Conservation (phyloP, 75 land plant species). For the Ceratopteris richardii region DNA sequence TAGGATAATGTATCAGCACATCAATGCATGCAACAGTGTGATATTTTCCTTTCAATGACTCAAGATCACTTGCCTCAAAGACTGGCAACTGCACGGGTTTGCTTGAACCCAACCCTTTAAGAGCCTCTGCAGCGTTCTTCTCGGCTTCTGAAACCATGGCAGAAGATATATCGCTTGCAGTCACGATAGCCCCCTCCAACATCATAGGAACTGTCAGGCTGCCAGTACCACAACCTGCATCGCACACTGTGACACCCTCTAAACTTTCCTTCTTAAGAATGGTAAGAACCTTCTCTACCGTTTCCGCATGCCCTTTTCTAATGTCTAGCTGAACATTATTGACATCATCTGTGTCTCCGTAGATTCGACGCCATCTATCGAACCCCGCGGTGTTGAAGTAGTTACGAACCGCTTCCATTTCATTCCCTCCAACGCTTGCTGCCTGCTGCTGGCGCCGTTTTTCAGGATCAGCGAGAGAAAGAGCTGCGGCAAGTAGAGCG, state of each 20-base stretch:
- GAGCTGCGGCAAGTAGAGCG: conserved; percentile 77
- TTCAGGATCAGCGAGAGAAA: conserved; percentile 85
- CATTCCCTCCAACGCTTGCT: conserved; percentile 75
- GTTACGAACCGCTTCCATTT: conserved; percentile 81
- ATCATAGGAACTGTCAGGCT: conserved; percentile 77
- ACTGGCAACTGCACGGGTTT: conserved; percentile 25
- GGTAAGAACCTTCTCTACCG: conserved; percentile 65
- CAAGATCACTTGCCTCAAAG: conserved; percentile 83
- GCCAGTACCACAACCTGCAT: conserved; percentile 98
- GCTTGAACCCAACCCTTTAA: conserved; percentile 1
- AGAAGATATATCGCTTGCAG: conserved; percentile 90
- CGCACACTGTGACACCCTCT: conserved; percentile 66
- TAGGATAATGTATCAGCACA: conserved; percentile 95
- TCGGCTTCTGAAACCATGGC: conserved; percentile 93
- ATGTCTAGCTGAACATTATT: conserved; percentile 89
- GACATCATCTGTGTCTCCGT: conserved; percentile 84
- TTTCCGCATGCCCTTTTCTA: conserved; percentile 84
- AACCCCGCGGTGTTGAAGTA: conserved; percentile 95
- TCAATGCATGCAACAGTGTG: conserved; percentile 89
- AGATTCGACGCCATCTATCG: conserved; percentile 86
- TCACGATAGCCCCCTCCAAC: conserved; percentile 68
- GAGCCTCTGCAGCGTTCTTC: conserved; percentile 32
- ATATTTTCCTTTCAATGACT: conserved; percentile 74
- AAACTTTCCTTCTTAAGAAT: conserved; percentile 51
- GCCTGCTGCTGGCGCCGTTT: conserved; percentile 70